These are phyloP conservation scores for Nitzschia sp. DNA, from an alignment of 108 stramenopile genomes.

Conservation along the genomic window DNA sequence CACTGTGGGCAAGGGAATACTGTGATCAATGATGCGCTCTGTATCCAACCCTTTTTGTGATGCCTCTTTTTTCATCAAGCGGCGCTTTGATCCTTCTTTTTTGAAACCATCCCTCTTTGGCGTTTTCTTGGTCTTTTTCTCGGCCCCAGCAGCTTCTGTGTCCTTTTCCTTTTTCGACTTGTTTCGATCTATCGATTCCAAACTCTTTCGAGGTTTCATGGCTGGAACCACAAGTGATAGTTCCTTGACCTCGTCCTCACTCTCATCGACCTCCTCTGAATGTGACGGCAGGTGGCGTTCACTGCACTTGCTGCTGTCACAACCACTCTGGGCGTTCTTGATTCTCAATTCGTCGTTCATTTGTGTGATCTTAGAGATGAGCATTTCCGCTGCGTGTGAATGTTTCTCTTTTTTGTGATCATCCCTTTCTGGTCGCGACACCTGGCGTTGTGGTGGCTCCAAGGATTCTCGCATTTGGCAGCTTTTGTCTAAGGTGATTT, in stretches of 20 bases:
- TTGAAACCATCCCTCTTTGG: neutral
- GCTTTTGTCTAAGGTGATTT: neutral
- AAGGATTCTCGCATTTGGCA: neutral
- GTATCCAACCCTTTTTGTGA: neutral
- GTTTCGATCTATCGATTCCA: too few relatives aligned
- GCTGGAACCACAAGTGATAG: too few relatives aligned
- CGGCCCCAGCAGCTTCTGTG: neutral
- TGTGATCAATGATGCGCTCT: too few relatives aligned
- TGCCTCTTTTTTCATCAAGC: neutral
- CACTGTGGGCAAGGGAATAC: too few relatives aligned
- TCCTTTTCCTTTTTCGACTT: neutral
- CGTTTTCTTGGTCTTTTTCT: neutral
- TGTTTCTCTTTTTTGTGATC: conserved; percentile 4
- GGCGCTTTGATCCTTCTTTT: neutral
- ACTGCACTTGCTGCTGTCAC: too few relatives aligned
- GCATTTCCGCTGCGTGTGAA: neutral
- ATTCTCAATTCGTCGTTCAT: conserved; percentile 13
- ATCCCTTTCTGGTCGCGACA: neutral
- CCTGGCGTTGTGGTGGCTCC: neutral
- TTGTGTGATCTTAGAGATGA: conserved; percentile 11
- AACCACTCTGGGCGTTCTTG: neutral
- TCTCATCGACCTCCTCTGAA: too few relatives aligned
- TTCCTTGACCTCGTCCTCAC: too few relatives aligned
- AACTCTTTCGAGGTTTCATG: too few relatives aligned
- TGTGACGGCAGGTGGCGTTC: too few relatives aligned